Percentiles rank a stretch among this genome's conserved stretches.
Conservation (phyloP, 768 basidiomycete species). For the Ephemerocybe angulata region DNA sequence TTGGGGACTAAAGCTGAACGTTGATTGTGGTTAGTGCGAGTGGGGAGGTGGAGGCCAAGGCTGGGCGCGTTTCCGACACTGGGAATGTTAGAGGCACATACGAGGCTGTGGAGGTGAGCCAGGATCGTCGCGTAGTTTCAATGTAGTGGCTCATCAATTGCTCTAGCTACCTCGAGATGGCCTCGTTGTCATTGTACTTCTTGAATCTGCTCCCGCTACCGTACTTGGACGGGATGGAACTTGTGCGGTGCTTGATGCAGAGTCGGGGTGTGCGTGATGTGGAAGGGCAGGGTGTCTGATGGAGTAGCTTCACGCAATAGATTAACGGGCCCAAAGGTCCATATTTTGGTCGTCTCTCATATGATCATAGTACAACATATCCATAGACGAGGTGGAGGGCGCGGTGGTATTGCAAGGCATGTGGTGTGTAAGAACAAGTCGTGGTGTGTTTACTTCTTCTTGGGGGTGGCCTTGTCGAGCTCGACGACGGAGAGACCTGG, state of each 20-base stretch:
- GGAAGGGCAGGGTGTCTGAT: conserved; percentile 27
- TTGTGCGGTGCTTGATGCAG: conserved; percentile 35
- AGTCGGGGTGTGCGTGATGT: conserved; percentile 5
- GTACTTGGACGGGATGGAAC: conserved; percentile 65
- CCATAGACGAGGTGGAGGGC: conserved; percentile 8
- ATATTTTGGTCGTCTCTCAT: too few species aligned
- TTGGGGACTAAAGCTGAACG: conserved; percentile 2
- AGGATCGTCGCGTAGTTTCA: background rate
- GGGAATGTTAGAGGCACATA: conserved; percentile 34
- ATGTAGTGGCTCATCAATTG: background rate
- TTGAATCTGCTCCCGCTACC: conserved; percentile 80
- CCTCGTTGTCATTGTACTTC: conserved; percentile 75
- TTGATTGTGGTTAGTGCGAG: conserved; percentile 39
- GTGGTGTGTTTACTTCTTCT: conserved; percentile 63
- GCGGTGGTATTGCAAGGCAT: conserved; percentile 17
- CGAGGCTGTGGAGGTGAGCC: conserved; percentile 54
- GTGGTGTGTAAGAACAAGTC: conserved; percentile 13
- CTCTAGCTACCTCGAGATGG: conserved; percentile 55
- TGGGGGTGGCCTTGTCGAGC: conserved; percentile 53
- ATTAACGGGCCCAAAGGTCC: background rate
- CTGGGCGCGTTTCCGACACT: conserved; percentile 34
- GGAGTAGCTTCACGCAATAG: conserved; percentile 1
- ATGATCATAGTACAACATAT: background rate
- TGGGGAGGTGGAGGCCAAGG: conserved; percentile 47
- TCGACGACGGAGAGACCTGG: conserved; percentile 71